Percentiles rank a stretch among this genome's conserved stretches.
phyloP scores from a whole-genome alignment of 441 rosid genomes.

The Kokia cookei region DNA sequence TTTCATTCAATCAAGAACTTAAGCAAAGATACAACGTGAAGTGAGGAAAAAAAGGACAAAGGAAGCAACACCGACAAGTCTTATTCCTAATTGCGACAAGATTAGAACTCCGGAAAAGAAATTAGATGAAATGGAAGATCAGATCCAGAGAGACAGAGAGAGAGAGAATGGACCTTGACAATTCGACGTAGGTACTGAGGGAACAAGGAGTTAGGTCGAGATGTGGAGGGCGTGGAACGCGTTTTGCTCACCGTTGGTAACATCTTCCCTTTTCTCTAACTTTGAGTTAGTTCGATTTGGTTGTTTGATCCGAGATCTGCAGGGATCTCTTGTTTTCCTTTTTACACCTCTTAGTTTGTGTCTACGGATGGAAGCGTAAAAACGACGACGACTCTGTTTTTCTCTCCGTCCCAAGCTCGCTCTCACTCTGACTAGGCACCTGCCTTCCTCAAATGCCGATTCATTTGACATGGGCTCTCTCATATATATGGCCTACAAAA shows the following conservation, averaged over 20 bases:
- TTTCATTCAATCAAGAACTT: background rate
- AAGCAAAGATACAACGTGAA: background rate
- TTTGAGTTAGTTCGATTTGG: constrained; percentile 5
- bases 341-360: constrained; percentile 5
- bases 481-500: background rate
- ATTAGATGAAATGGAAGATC: constrained; percentile 9
- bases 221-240: constrained; percentile 67
- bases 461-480: background rate
- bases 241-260: constrained; percentile 76
- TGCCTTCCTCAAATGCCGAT: background rate
- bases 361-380: background rate
- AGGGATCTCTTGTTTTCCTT: background rate
- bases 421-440: background rate
- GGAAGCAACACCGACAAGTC: background rate
- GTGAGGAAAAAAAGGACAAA: background rate
- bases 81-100: background rate
- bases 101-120: background rate
- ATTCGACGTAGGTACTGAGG: constrained; percentile 89
- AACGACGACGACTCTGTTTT: constrained; percentile 21
- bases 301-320: constrained; percentile 27
- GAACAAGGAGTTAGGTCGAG: constrained; percentile 58
- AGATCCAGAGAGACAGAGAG: constrained; percentile 13
- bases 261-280: constrained; percentile 30
- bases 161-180: constrained; percentile 59
- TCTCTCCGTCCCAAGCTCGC: background rate